phyloP scores from a whole-genome alignment of 345 rosid species.

The Mercurialis annua region DNA sequence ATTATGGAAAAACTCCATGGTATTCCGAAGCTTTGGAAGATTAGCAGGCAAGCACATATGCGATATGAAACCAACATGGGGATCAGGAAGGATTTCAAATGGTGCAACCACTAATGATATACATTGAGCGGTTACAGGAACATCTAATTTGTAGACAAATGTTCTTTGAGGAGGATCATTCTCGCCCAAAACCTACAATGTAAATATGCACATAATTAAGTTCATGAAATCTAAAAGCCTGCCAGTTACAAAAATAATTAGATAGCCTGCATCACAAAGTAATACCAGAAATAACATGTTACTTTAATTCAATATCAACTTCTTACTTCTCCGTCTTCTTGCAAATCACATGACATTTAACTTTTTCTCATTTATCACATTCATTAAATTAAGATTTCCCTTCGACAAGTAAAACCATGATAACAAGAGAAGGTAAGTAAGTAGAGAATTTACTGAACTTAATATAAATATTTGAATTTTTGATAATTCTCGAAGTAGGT shows the following conservation, averaged over 20 bases:
- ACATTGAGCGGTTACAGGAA: conserved; percentile 77
- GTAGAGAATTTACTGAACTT: too few relatives aligned
- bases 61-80: conserved; percentile 54
- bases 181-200: conserved; percentile 73
- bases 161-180: conserved; percentile 87
- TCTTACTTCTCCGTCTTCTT: too few relatives aligned
- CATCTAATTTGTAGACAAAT: conserved; percentile 74
- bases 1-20: conserved; percentile 77
- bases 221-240: conserved; percentile 1
- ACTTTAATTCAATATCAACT: too few relatives aligned
- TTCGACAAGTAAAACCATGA: too few relatives aligned
- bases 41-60: conserved; percentile 72
- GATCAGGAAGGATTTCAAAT: conserved; percentile 78
- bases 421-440: too few relatives aligned
- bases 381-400: too few relatives aligned
- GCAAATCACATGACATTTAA: too few relatives aligned
- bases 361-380: too few relatives aligned
- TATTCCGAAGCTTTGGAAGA: conserved; percentile 60
- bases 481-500: too few relatives aligned
- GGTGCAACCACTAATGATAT: conserved; percentile 91
- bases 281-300: too few relatives aligned
- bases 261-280: not conserved
- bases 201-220: not conserved
- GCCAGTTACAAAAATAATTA: not conserved
- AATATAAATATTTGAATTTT: too few relatives aligned